phyloP scores from a whole-genome alignment of 2,329 filamentous ascomycete species.

The Colletotrichum theobromicola region DNA sequence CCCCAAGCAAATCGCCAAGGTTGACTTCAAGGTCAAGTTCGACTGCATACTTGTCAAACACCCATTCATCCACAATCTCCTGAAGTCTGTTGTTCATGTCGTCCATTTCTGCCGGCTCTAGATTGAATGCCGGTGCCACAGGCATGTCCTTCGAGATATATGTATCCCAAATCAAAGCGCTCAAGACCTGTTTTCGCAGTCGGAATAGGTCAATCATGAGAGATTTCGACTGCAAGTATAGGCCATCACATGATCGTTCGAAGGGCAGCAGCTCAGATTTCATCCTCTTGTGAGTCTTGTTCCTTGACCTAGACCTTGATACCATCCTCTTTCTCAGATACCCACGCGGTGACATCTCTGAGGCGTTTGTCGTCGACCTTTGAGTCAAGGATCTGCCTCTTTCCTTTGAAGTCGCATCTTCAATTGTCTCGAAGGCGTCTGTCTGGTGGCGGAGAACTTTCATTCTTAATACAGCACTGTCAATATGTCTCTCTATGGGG shows the following conservation, averaged over 20 bases:
- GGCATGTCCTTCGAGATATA: slow-evolving; percentile 1
- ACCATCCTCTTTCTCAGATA: background rate
- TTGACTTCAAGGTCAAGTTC: slow-evolving; percentile 15
- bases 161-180: background rate
- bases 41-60: background rate
- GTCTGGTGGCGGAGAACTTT: background rate
- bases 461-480: background rate
- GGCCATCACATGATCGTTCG: background rate
- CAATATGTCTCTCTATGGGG: background rate
- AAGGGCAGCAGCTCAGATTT: slow-evolving; percentile 7
- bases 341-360: background rate
- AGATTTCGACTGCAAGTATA: background rate
- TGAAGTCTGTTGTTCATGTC: slow-evolving; percentile 3
- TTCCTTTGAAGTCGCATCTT: background rate
- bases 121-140: background rate
- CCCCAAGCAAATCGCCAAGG: slow-evolving; percentile 5
- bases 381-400: background rate
- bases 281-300: slow-evolving; percentile 6
- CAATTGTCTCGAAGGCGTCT: background rate
- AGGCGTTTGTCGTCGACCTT: background rate
- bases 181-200: background rate
- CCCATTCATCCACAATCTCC: slow-evolving; percentile 9
- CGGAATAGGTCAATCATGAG: background rate
- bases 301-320: background rate
- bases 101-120: background rate